Conservation (phyloP, 139 green algal genomes). For the Raphidocelis subcapitata region DNA sequence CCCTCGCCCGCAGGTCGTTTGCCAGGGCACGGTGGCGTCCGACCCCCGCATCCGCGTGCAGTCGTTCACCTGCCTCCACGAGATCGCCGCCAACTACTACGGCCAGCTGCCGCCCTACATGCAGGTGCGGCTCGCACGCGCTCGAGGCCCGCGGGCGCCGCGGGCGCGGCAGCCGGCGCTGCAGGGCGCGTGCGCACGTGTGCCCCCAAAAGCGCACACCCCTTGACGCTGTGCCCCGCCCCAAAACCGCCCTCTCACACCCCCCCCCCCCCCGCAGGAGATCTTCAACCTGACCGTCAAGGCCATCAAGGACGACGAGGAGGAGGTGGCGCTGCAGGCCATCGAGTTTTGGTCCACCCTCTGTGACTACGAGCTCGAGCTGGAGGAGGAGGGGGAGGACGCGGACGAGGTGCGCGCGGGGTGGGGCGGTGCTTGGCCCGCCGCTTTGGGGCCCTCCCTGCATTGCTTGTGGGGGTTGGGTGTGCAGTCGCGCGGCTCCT, state of each 20-base stretch:
- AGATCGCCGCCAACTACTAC: slow-evolving; percentile 92
- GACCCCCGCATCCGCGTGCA: slow-evolving; percentile 72
- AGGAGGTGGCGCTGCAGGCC: slow-evolving; percentile 91
- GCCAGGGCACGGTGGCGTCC: slow-evolving; percentile 74
- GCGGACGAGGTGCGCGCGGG: slow-evolving; percentile 22
- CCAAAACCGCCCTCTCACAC: no score
- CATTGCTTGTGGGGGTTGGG: no score
- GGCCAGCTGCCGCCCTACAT: slow-evolving; percentile 93
- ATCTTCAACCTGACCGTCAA: slow-evolving; percentile 93
- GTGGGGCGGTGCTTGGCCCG: no score
- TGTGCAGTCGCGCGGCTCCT: no score
- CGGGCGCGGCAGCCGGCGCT: no score
- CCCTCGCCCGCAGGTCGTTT: slow-evolving; percentile 58
- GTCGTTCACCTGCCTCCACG: slow-evolving; percentile 93
- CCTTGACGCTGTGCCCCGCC: no score
- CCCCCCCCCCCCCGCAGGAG: slow-evolving; percentile 37
- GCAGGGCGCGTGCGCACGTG: no score
- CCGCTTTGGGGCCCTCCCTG: no score
- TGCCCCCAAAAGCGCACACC: no score
- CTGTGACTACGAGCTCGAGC: slow-evolving; percentile 54
- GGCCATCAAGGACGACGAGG: slow-evolving; percentile 80
- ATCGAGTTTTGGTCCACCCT: slow-evolving; percentile 95
- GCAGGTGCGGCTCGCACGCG: neutral
- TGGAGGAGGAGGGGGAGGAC: slow-evolving; percentile 65
- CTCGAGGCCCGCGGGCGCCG: no score